Conservation (phyloP, 208 protist genomes). For the Leishmania gerbilli region DNA sequence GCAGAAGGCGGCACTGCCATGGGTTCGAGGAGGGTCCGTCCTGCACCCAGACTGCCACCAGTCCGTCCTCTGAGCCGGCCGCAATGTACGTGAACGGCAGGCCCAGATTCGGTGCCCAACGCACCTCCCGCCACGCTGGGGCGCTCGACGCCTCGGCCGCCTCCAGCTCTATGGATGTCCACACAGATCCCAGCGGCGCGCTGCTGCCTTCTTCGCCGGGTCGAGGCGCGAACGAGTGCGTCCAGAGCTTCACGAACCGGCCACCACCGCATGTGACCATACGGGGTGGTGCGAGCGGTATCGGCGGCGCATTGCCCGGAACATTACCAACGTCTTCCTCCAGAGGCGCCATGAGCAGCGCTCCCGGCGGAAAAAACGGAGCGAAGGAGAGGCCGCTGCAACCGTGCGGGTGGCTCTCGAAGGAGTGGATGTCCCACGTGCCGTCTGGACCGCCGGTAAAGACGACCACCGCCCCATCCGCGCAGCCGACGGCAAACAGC, state of each 20-base stretch:
- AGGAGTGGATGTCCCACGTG: slow-evolving; percentile 65
- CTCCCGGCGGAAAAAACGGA: slow-evolving; percentile 68
- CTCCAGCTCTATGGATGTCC: slow-evolving; percentile 50
- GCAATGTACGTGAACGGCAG: slow-evolving; percentile 86
- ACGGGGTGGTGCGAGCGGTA: slow-evolving; percentile 62
- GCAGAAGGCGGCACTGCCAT: slow-evolving; percentile 49
- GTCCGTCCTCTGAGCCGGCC: slow-evolving; percentile 72
- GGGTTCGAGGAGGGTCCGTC: slow-evolving; percentile 50
- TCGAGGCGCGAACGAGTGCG: slow-evolving; percentile 34
- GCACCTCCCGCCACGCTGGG: slow-evolving; percentile 65
- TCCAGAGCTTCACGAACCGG: slow-evolving; percentile 63
- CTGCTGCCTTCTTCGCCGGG: slow-evolving; percentile 12
- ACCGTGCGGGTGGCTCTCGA: slow-evolving; percentile 51
- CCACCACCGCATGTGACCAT: slow-evolving; percentile 79
- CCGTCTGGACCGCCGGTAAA: slow-evolving; percentile 57
- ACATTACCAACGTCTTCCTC: slow-evolving; percentile 37
- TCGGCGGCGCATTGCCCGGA: slow-evolving; percentile 23
- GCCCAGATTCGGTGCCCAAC: slow-evolving; percentile 81
- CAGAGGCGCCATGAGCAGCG: slow-evolving; percentile 67
- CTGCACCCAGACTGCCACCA: slow-evolving; percentile 80
- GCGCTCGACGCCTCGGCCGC: slow-evolving; percentile 15
- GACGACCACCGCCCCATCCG: slow-evolving; percentile 61
- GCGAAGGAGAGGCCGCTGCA: slow-evolving; percentile 69
- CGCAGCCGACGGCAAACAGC: slow-evolving; percentile 78
- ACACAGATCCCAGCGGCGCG: slow-evolving; percentile 37